A percentile compares a stretch with the other conserved stretches of the same genome.
phyloP scores from a whole-genome alignment of 768 basidiomycete species.

The Psilocybe tampanensis region DNA sequence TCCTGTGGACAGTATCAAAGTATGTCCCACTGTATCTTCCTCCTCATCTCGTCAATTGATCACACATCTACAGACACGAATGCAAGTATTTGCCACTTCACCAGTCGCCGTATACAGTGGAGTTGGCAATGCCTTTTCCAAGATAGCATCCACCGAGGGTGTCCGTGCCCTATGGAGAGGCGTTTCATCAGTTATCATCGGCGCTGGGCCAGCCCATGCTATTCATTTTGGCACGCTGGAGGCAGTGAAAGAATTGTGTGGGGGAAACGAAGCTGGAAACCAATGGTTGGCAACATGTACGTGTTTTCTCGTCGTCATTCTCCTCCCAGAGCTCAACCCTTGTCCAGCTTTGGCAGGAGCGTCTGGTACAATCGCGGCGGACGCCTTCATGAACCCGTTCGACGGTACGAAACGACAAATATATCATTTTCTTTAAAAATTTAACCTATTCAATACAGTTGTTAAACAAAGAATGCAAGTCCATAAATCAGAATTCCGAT shows the following conservation, averaged over 20 bases:
- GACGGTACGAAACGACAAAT: slow-evolving; percentile 69
- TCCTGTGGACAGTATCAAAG: slow-evolving; percentile 98
- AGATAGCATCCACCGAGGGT: slow-evolving; percentile 95
- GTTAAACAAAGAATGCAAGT: slow-evolving; percentile 99
- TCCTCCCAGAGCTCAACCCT: slow-evolving; percentile 2
- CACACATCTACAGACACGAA: slow-evolving; percentile 76
- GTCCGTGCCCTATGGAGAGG: slow-evolving; percentile 92
- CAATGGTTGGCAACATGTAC: slow-evolving; percentile 89
- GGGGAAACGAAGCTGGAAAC: slow-evolving; percentile 79
- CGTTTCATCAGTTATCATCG: slow-evolving; percentile 92
- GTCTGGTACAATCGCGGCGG: slow-evolving; percentile 90
- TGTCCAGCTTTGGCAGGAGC: slow-evolving; percentile 86
- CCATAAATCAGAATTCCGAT: slow-evolving; percentile 89
- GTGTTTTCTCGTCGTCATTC: slow-evolving; percentile 29
- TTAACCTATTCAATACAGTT: slow-evolving; percentile 49
- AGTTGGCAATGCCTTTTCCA: slow-evolving; percentile 86
- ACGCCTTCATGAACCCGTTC: slow-evolving; percentile 99
- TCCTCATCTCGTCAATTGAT: slow-evolving; percentile 6
- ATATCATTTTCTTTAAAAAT: slow-evolving; percentile 9
- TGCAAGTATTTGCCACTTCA: slow-evolving; percentile 94
- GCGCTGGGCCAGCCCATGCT: slow-evolving; percentile 97
- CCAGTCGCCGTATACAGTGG: slow-evolving; percentile 87
- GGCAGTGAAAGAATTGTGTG: slow-evolving; percentile 89
- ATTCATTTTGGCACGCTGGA: slow-evolving; percentile 98
- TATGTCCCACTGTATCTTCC: slow-evolving; percentile 34